These are phyloP conservation scores for Kernera saxatilis DNA, from an alignment of 345 rosid species.

Conservation along the genomic window DNA sequence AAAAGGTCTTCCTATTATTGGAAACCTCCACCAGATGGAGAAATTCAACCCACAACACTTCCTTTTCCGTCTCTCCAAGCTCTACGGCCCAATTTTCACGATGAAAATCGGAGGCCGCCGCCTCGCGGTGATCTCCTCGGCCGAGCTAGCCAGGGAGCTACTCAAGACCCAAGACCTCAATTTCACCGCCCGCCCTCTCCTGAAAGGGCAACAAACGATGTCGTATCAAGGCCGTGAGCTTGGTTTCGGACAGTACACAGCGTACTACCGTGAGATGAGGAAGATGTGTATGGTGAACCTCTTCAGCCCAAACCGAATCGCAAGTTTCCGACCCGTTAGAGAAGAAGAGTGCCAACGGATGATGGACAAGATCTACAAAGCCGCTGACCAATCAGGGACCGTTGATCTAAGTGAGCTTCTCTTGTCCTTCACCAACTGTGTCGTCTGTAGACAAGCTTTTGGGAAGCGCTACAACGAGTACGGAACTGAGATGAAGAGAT, in stretches of 20 bases:
- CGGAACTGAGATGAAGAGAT: conserved; percentile 32
- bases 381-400: conserved; percentile 22
- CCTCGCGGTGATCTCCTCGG: conserved; percentile 21
- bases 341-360: conserved; percentile 28
- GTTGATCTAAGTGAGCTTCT: conserved; percentile 27
- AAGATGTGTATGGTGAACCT: conserved; percentile 32
- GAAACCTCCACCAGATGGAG: conserved; percentile 32
- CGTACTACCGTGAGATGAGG: conserved; percentile 32
- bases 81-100: conserved; percentile 23
- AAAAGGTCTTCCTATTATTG: conserved; percentile 28
- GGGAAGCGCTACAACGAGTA: conserved; percentile 38
- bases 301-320: conserved; percentile 29
- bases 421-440: conserved; percentile 28
- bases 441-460: conserved; percentile 32
- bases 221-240: conserved; percentile 31
- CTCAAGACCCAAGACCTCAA: conserved; percentile 25
- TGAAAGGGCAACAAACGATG: conserved; percentile 30
- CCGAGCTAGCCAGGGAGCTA: conserved; percentile 20
- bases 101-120: conserved; percentile 20
- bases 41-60: conserved; percentile 28
- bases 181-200: conserved; percentile 26
- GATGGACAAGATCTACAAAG: conserved; percentile 31
- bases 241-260: conserved; percentile 30
- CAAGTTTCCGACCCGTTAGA: conserved; percentile 28
- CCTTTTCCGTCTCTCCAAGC: conserved; percentile 28